These are phyloP conservation scores for Botrytis fragariae DNA, from an alignment of 2,329 filamentous ascomycete species.

Conservation along the genomic window DNA sequence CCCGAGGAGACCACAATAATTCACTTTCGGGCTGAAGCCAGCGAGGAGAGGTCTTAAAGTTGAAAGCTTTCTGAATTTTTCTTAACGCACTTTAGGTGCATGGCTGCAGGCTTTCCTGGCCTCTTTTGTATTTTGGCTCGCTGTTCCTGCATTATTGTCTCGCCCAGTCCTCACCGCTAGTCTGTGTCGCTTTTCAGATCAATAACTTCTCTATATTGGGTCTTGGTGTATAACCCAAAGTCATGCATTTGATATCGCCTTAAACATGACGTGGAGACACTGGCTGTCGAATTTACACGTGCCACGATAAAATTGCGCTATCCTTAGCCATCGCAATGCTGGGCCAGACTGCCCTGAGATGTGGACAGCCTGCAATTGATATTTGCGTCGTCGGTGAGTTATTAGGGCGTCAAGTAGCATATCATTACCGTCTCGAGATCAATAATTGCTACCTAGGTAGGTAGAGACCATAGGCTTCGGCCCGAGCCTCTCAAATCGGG, in stretches of 20 bases:
- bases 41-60: background rate
- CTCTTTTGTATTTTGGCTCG: background rate
- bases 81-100: background rate
- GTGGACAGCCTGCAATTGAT: background rate
- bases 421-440: background rate
- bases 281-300: background rate
- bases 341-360: background rate
- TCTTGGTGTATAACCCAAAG: background rate
- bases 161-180: conserved; percentile 2
- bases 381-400: background rate
- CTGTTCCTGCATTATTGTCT: background rate
- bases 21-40: background rate
- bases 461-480: background rate
- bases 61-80: background rate
- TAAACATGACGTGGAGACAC: background rate
- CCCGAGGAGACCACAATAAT: background rate
- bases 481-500: too few species aligned
- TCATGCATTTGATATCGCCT: background rate
- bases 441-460: background rate
- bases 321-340: background rate
- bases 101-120: background rate
- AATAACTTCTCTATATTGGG: background rate
- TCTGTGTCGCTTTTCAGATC: background rate
- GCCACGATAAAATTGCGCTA: background rate
- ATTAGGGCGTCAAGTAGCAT: background rate